These are phyloP conservation scores for Exophiala sideris DNA, from an alignment of 2,329 filamentous ascomycete genomes.

Conservation along the genomic window DNA sequence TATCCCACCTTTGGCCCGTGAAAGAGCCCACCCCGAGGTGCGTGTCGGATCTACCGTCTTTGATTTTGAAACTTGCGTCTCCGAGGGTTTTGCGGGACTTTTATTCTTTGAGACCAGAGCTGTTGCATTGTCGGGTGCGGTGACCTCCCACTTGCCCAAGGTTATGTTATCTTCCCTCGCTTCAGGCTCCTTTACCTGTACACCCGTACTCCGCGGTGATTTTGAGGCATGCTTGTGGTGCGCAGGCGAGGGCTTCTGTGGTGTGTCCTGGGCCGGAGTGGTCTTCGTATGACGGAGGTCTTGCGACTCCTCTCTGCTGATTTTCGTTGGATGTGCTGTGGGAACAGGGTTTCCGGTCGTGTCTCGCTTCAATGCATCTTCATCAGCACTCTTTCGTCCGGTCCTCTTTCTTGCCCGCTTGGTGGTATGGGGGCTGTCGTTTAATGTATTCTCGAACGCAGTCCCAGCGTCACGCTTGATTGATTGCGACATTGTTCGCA, in stretches of 20 bases:
- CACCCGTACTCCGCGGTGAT: too few relatives aligned
- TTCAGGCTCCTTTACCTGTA: too few relatives aligned
- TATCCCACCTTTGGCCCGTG: constrained; percentile 52
- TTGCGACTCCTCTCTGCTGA: background rate
- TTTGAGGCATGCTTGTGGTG: too few relatives aligned
- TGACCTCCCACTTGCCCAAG: constrained; percentile 6
- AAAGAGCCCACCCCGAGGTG: constrained; percentile 43
- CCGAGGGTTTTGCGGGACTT: background rate
- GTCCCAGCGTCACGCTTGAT: constrained; percentile 20
- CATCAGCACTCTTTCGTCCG: constrained; percentile 32
- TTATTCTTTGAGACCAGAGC: background rate
- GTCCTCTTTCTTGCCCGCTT: constrained; percentile 31
- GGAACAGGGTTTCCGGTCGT: constrained; percentile 27
- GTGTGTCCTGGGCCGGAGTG: too few relatives aligned
- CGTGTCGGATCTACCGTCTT: background rate
- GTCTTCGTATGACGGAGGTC: too few relatives aligned
- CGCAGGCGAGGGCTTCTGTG: too few relatives aligned
- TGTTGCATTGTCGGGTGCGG: background rate
- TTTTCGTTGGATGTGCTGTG: constrained; percentile 18
- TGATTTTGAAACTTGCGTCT: constrained; percentile 1
- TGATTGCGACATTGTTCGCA: constrained; percentile 15
- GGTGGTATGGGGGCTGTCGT: background rate
- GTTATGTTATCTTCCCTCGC: too few relatives aligned
- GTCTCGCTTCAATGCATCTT: constrained; percentile 30
- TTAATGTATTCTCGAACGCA: constrained; percentile 17